These are phyloP conservation scores for Apiospora saccharicola DNA, from an alignment of 2,329 filamentous ascomycete species.

Conservation along the genomic window DNA sequence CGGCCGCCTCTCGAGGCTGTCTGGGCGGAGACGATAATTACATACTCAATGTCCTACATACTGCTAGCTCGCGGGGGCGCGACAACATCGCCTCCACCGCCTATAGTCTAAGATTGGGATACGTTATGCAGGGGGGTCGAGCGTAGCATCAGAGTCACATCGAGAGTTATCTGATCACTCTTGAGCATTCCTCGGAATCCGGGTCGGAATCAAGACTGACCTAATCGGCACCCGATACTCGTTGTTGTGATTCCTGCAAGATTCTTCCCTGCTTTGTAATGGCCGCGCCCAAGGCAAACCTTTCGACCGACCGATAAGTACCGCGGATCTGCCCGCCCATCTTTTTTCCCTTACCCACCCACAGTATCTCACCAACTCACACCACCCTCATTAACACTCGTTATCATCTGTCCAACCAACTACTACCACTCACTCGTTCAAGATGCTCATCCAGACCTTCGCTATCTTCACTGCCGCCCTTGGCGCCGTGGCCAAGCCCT, in stretches of 20 bases:
- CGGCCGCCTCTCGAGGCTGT: neutral
- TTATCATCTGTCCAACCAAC: neutral
- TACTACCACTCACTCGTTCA: neutral
- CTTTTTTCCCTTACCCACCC: neutral
- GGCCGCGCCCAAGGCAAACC: neutral
- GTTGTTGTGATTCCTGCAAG: neutral
- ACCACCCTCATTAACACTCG: neutral
- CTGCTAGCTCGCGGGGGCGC: neutral
- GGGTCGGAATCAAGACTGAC: neutral
- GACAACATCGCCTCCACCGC: no score
- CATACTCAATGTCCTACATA: neutral
- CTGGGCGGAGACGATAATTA: neutral
- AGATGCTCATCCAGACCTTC: conserved; percentile 8
- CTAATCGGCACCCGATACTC: neutral
- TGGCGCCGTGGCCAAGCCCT: neutral
- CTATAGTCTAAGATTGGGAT: no score
- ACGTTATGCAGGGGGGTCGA: neutral
- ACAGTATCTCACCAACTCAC: neutral
- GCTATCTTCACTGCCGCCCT: neutral
- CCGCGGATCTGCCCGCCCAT: neutral
- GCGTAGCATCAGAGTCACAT: neutral
- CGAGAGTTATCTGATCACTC: no score
- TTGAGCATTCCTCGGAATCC: neutral
- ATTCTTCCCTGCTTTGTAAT: neutral
- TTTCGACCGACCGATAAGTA: neutral